Evolutionary conservation across 2,329 filamentous ascomycete species (phyloP).

Genomic region (Sporothrix euskadiensis): DNA sequence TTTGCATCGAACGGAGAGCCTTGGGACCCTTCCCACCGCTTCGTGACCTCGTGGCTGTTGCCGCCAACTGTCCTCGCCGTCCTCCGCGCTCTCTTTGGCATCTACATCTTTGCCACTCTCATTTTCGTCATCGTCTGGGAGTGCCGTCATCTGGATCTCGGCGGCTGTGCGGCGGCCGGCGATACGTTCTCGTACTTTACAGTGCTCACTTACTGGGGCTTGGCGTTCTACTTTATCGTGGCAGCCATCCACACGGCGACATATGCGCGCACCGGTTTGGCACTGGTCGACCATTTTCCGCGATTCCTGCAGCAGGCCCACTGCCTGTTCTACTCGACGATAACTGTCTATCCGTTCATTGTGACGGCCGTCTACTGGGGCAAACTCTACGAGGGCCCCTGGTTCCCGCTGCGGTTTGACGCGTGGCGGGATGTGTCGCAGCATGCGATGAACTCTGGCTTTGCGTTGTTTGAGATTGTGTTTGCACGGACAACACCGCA

Average conservation of each 20-base stretch:
- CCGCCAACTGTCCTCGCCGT: conserved; percentile 62
- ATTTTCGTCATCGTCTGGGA: conserved; percentile 69
- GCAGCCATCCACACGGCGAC: conserved; percentile 67
- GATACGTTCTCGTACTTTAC: conserved; percentile 80
- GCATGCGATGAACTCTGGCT: conserved; percentile 72
- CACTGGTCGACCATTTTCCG: conserved; percentile 61
- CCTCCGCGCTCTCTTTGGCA: conserved; percentile 55
- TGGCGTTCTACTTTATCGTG: conserved; percentile 75
- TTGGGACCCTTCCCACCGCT: conserved; percentile 63
- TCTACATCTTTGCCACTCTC: conserved; percentile 71
- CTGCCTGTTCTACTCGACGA: conserved; percentile 62
- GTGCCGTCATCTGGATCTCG: conserved; percentile 51
- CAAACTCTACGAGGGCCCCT: conserved; percentile 55
- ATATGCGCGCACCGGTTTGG: conserved; percentile 58
- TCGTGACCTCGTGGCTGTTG: conserved; percentile 81
- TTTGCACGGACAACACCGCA: conserved; percentile 65
- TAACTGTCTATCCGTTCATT: conserved; percentile 65
- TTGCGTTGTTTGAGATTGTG: conserved; percentile 74
- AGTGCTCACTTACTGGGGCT: conserved; percentile 76
- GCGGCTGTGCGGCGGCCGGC: conserved; percentile 50
- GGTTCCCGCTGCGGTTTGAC: conserved; percentile 53
- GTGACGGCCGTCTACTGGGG: conserved; percentile 73
- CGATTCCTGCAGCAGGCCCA: conserved; percentile 65
- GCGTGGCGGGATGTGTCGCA: conserved; percentile 69
- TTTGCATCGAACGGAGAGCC: conserved; percentile 46